These are phyloP conservation scores for Lepidium africanum DNA, from an alignment of 345 rosid genomes.

Conservation along the genomic window DNA sequence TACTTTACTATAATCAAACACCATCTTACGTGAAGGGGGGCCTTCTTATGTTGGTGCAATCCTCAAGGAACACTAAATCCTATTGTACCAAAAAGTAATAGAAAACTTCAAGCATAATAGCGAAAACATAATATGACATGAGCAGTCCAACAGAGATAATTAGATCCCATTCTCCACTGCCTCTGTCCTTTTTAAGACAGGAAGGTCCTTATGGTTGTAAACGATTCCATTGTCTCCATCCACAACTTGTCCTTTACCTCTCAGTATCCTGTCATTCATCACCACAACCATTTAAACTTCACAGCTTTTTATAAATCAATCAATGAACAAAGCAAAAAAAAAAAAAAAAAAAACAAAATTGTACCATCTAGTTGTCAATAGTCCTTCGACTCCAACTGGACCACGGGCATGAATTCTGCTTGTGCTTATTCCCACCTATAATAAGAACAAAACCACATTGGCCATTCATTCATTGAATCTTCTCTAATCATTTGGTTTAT, in stretches of 20 bases:
- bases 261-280: slow-evolving; percentile 66
- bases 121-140: not conserved
- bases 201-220: slow-evolving; percentile 67
- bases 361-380: slow-evolving; percentile 94
- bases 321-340: not conserved
- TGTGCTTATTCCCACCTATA: slow-evolving; percentile 94
- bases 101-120: not conserved
- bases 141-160: not conserved
- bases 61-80: slow-evolving; percentile 17
- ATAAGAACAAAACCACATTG: slow-evolving; percentile 1
- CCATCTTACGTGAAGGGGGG: not conserved
- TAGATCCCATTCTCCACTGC: slow-evolving; percentile 17
- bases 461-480: not conserved
- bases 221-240: slow-evolving; percentile 73
- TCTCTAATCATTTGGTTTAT: not conserved
- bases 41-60: slow-evolving; percentile 13
- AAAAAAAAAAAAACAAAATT: not conserved
- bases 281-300: not conserved
- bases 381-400: slow-evolving; percentile 97
- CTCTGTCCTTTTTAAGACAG: slow-evolving; percentile 20
- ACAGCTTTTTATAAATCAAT: not conserved
- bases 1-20: slow-evolving; percentile 22
- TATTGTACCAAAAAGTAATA: not conserved
- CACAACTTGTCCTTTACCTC: slow-evolving; percentile 90
- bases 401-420: slow-evolving; percentile 99